These are phyloP conservation scores for Globisporangium carolinianum DNA, from an alignment of 352 stramenopile species.

Conservation along the genomic window DNA sequence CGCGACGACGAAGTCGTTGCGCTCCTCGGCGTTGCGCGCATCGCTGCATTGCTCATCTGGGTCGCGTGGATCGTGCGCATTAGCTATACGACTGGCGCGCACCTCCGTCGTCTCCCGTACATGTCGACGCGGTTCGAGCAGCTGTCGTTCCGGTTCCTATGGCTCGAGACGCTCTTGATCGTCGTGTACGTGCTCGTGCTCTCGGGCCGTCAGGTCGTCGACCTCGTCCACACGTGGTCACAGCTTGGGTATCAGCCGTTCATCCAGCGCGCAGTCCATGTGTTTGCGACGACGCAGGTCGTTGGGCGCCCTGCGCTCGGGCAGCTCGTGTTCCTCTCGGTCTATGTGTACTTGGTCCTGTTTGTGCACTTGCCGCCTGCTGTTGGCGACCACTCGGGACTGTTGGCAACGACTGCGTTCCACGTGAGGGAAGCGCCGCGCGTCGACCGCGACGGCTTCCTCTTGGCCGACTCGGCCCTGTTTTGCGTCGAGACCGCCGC, in stretches of 20 bases:
- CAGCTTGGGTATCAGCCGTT: constrained; percentile 60
- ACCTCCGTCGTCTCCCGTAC: constrained; percentile 72
- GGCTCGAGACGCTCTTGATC: constrained; percentile 70
- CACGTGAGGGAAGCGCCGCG: constrained; percentile 61
- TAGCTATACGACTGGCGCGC: constrained; percentile 38
- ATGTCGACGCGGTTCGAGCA: constrained; percentile 85
- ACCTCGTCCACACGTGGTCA: constrained; percentile 57
- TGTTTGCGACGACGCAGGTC: constrained; percentile 49
- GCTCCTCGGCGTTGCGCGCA: constrained; percentile 55
- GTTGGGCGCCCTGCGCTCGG: constrained; percentile 48
- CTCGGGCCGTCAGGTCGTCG: constrained; percentile 60
- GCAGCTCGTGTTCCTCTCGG: constrained; percentile 70
- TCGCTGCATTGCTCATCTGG: constrained; percentile 59
- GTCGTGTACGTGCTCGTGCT: constrained; percentile 66
- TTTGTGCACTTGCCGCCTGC: constrained; percentile 73
- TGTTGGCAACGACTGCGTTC: constrained; percentile 63
- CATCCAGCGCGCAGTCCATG: constrained; percentile 61
- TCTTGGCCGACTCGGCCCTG: constrained; percentile 62
- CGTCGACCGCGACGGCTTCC: constrained; percentile 53
- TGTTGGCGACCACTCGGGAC: constrained; percentile 31
- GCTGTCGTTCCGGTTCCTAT: constrained; percentile 81
- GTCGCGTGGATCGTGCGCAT: constrained; percentile 63
- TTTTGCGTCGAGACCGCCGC: constrained; percentile 85
- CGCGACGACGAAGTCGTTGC: constrained; percentile 50
- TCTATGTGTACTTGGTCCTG: constrained; percentile 82